Evolutionary conservation across 495 filamentous ascomycete genomes (phyloP).

Genomic region (Aspergillus indologenus): DNA sequence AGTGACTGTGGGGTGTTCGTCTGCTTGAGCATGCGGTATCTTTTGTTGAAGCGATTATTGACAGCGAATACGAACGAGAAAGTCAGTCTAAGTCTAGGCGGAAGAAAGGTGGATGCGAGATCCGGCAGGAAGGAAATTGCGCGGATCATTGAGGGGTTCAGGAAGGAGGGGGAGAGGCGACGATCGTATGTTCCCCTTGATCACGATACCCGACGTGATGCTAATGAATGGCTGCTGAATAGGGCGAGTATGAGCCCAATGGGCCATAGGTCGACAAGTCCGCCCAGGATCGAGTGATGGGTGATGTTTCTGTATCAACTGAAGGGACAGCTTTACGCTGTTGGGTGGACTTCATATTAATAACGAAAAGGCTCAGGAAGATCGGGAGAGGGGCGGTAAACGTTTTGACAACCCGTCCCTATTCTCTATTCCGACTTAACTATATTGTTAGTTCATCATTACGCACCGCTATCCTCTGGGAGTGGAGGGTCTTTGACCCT

Average conservation of each 20-base stretch:
- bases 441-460: too few relatives aligned
- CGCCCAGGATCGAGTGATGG: neutral
- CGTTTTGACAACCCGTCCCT: too few relatives aligned
- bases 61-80: constrained; percentile 71
- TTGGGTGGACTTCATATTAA: too few relatives aligned
- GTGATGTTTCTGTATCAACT: neutral
- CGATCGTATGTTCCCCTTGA: constrained; percentile 59
- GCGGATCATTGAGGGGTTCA: constrained; percentile 73
- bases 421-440: too few relatives aligned
- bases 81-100: constrained; percentile 88
- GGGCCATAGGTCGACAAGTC: neutral
- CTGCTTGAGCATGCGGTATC: constrained; percentile 85
- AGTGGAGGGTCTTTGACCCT: too few relatives aligned
- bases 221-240: neutral
- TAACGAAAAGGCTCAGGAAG: too few relatives aligned
- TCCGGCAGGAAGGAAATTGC: constrained; percentile 83
- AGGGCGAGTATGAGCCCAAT: neutral
- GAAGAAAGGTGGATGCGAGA: constrained; percentile 71
- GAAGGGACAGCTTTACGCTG: neutral
- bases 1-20: constrained; percentile 96
- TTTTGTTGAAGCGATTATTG: constrained; percentile 80
- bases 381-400: too few relatives aligned
- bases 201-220: neutral
- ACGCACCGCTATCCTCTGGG: too few relatives aligned
- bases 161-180: constrained; percentile 78